phyloP scores from a whole-genome alignment of 129 eudicot species.

The Chrysanthemum makinoi region DNA sequence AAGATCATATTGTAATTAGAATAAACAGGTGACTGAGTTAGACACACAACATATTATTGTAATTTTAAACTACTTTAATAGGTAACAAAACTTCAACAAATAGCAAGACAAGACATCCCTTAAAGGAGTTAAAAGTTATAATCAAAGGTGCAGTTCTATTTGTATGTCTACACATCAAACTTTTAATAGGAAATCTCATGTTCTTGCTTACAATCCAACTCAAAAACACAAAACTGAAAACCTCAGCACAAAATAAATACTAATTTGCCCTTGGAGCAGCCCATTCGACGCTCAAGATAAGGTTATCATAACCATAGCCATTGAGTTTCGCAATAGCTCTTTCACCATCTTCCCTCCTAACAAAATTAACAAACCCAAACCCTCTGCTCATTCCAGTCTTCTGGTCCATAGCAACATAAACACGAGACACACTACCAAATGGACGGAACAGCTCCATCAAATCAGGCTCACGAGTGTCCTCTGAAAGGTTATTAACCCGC shows the following conservation, averaged over 20 bases:
- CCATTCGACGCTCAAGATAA: slow-evolving; percentile 24
- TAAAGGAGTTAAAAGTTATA: too few species aligned
- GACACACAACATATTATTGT: too few species aligned
- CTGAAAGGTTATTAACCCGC: slow-evolving; percentile 21
- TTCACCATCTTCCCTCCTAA: slow-evolving; percentile 26
- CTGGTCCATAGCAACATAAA: not conserved
- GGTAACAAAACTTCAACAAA: too few species aligned
- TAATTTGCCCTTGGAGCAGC: slow-evolving; percentile 24
- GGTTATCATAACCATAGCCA: slow-evolving; percentile 25
- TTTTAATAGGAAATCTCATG: slow-evolving; percentile 9
- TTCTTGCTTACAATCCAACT: slow-evolving; percentile 4
- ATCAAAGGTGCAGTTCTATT: not conserved
- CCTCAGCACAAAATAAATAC: not conserved
- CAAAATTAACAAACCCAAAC: slow-evolving; percentile 18
- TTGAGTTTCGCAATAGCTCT: slow-evolving; percentile 22
- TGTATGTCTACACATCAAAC: slow-evolving; percentile 2
- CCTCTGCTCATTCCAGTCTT: slow-evolving; percentile 26
- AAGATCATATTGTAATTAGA: too few species aligned
- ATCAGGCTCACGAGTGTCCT: slow-evolving; percentile 26
- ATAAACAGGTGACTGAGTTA: too few species aligned
- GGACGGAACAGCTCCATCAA: slow-evolving; percentile 27
- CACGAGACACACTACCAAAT: slow-evolving; percentile 14
- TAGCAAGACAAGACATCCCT: too few species aligned
- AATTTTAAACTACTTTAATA: too few species aligned
- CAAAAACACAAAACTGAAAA: not conserved